Conservation (phyloP, 495 filamentous ascomycete genomes). For the Darksidea phi region DNA sequence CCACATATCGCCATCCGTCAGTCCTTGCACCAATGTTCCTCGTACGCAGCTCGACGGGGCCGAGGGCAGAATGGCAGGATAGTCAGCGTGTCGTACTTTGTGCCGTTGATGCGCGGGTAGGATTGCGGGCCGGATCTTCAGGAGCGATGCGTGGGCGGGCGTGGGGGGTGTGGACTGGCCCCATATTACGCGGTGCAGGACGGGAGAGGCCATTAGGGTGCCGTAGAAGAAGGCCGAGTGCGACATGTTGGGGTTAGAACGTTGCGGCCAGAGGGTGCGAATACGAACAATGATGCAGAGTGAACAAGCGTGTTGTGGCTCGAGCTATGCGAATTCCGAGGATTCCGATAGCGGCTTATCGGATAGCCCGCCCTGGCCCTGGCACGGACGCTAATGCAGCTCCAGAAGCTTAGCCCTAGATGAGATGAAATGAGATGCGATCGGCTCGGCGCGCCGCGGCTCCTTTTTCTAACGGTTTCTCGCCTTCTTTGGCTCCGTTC, state of each 20-base stretch:
- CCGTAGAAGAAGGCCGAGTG: constrained; percentile 66
- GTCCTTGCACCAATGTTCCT: constrained; percentile 75
- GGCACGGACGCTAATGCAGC: no score
- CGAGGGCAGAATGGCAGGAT: constrained; percentile 72
- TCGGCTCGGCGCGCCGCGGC: constrained; percentile 5
- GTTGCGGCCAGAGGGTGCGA: neutral
- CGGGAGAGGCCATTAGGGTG: constrained; percentile 73
- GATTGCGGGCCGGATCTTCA: constrained; percentile 70
- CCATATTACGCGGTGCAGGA: constrained; percentile 82
- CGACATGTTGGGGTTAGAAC: constrained; percentile 3
- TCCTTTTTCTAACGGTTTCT: neutral
- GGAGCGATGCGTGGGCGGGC: constrained; percentile 39
- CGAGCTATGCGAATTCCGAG: no score
- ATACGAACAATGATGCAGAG: neutral
- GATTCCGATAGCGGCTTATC: no score
- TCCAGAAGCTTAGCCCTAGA: no score
- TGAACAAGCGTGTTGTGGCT: no score
- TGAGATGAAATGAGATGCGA: constrained; percentile 3
- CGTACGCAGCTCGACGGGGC: constrained; percentile 54
- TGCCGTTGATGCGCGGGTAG: constrained; percentile 71
- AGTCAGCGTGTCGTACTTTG: constrained; percentile 66
- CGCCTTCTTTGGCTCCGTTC: neutral
- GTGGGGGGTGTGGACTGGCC: constrained; percentile 50
- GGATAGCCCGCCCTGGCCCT: no score
- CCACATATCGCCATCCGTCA: constrained; percentile 72